A percentile compares a stretch with the other conserved stretches of the same genome.
Evolutionary conservation across 2,329 filamentous ascomycete species (phyloP).

Genomic region (Xylariaceae sp.): DNA sequence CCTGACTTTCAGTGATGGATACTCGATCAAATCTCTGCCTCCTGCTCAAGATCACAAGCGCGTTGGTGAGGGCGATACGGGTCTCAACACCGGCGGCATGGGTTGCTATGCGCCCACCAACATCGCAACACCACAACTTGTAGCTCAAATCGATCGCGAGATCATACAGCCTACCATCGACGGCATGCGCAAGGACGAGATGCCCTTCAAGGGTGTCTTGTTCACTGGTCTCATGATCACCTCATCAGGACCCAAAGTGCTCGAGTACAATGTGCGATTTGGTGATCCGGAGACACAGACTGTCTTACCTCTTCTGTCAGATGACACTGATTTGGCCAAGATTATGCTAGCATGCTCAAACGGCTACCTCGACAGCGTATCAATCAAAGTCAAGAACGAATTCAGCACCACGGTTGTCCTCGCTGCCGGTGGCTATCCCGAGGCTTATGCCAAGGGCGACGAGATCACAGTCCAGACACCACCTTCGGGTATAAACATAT

Average conservation of each 20-base stretch:
- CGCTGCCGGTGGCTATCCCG: slow-evolving; percentile 86
- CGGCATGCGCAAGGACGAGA: slow-evolving; percentile 77
- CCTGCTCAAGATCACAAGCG: slow-evolving; percentile 96
- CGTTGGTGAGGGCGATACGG: slow-evolving; percentile 81
- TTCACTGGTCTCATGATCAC: slow-evolving; percentile 86
- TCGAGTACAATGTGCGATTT: slow-evolving; percentile 77
- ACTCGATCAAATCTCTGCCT: slow-evolving; percentile 74
- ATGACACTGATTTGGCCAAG: slow-evolving; percentile 77
- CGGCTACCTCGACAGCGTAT: slow-evolving; percentile 64
- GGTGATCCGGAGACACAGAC: slow-evolving; percentile 76
- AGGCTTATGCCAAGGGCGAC: slow-evolving; percentile 74
- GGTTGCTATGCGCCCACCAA: slow-evolving; percentile 92
- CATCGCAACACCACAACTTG: slow-evolving; percentile 67
- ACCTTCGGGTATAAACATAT: slow-evolving; percentile 59
- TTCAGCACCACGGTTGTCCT: slow-evolving; percentile 92
- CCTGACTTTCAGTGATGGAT: slow-evolving; percentile 85
- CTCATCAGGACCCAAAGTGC: slow-evolving; percentile 60
- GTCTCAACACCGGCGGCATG: slow-evolving; percentile 96
- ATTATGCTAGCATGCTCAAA: slow-evolving; percentile 82
- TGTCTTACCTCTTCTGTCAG: slow-evolving; percentile 70
- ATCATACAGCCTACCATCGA: slow-evolving; percentile 86
- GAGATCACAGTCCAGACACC: slow-evolving; percentile 46
- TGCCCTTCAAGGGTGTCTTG: slow-evolving; percentile 66
- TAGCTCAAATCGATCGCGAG: slow-evolving; percentile 70
- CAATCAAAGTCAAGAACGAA: slow-evolving; percentile 59